Evolutionary conservation across 805 yeast species (phyloP).

Genomic region (Komagataella kurtzmanii): DNA sequence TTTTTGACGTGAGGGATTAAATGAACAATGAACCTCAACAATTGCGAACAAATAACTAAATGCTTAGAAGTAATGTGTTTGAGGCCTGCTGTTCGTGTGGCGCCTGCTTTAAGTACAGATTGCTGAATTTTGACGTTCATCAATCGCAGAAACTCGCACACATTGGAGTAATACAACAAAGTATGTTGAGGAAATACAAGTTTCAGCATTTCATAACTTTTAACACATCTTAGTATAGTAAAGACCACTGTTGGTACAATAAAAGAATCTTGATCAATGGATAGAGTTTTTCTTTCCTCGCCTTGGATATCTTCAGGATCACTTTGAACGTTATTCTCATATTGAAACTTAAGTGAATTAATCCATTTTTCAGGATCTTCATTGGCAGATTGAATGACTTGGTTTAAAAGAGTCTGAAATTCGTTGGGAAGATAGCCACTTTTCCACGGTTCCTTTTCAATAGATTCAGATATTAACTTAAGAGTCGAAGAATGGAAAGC

Average conservation of each 20-base stretch:
- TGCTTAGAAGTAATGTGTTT: conserved; percentile 66
- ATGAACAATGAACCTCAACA: conserved; percentile 34
- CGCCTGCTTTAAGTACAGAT: conserved; percentile 62
- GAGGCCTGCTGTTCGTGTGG: conserved; percentile 60
- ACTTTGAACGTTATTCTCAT: conserved; percentile 4
- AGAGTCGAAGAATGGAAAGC: conserved; percentile 40
- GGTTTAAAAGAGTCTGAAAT: conserved; percentile 36
- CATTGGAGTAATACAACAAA: conserved; percentile 24
- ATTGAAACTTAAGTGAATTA: conserved; percentile 14
- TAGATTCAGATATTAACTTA: conserved; percentile 27
- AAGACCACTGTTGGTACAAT: conserved; percentile 41
- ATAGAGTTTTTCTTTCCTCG: conserved; percentile 17
- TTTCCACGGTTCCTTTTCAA: conserved; percentile 71
- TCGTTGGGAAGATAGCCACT: conserved; percentile 43
- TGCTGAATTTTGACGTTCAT: conserved; percentile 42
- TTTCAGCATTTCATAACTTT: conserved; percentile 42
- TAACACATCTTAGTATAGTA: conserved; percentile 24
- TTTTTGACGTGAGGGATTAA: conserved; percentile 21
- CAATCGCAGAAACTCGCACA: conserved; percentile 31
- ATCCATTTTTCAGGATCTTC: conserved; percentile 38
- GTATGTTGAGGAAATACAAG: conserved; percentile 38
- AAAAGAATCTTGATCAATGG: conserved; percentile 41
- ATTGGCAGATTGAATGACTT: conserved; percentile 31
- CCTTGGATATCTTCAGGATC: conserved; percentile 5
- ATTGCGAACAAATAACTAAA: conserved; percentile 52